These are phyloP conservation scores for Cutaneotrichosporon sp. DNA, from an alignment of 1,284 basidiomycete species.

Conservation along the genomic window DNA sequence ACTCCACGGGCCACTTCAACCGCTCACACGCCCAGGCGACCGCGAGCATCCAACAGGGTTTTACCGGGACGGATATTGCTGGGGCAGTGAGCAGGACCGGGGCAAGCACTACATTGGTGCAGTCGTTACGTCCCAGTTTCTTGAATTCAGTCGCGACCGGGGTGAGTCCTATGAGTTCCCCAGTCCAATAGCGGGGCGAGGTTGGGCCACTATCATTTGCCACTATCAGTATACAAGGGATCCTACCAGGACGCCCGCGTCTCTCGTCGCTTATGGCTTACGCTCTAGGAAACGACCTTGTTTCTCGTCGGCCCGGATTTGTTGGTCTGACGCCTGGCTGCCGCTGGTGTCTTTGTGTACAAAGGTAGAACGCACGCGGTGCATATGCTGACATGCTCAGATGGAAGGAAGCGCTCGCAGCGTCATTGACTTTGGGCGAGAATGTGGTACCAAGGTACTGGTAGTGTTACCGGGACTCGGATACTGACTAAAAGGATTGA, in stretches of 20 bases:
- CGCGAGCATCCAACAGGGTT: slow-evolving; percentile 38
- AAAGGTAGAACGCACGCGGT: slow-evolving; percentile 22
- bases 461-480: neutral
- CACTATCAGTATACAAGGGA: no score
- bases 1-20: slow-evolving; percentile 35
- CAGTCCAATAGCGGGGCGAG: neutral
- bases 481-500: slow-evolving; percentile 31
- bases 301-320: slow-evolving; percentile 33
- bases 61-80: slow-evolving; percentile 42
- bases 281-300: slow-evolving; percentile 43
- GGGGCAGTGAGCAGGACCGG: slow-evolving; percentile 31
- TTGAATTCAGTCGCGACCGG: slow-evolving; percentile 37
- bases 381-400: slow-evolving; percentile 14
- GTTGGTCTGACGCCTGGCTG: slow-evolving; percentile 41
- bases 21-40: slow-evolving; percentile 31
- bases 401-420: slow-evolving; percentile 46
- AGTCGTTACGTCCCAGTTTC: slow-evolving; percentile 39
- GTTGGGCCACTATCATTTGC: no score
- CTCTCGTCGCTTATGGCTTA: no score
- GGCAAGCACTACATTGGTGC: slow-evolving; percentile 43
- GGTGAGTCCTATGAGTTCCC: slow-evolving; percentile 27
- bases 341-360: slow-evolving; percentile 46
- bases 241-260: no score
- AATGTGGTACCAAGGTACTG: slow-evolving; percentile 38
- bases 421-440: slow-evolving; percentile 35